Percentiles rank a stretch among this genome's conserved stretches.
These are phyloP conservation scores for Raffaelea ambrosiae DNA, from an alignment of 2,329 filamentous ascomycete species.

Conservation along the genomic window DNA sequence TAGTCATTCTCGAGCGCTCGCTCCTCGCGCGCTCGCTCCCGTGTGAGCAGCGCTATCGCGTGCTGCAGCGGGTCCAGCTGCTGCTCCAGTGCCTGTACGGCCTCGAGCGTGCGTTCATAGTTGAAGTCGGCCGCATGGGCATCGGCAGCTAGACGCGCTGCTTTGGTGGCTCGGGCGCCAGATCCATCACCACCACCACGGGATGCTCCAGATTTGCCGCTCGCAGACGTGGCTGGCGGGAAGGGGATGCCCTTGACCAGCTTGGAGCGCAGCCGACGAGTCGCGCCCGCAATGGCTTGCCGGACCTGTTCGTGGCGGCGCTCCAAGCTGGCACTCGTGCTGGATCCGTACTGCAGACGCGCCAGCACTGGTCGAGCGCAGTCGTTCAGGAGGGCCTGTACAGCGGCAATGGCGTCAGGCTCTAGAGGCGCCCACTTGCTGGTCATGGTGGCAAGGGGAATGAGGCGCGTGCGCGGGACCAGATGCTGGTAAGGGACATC, in stretches of 20 bases:
- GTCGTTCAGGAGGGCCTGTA: constrained; percentile 47
- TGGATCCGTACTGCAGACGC: constrained; percentile 33
- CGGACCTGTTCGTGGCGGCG: constrained; percentile 44
- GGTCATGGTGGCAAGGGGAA: constrained; percentile 58
- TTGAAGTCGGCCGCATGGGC: constrained; percentile 53
- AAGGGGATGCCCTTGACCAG: constrained; percentile 57
- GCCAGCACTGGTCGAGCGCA: constrained; percentile 55
- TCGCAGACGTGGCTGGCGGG: constrained; percentile 29
- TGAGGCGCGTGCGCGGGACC: constrained; percentile 37
- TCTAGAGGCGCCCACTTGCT: constrained; percentile 58
- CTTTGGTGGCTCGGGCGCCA: constrained; percentile 15
- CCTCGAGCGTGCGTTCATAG: constrained; percentile 55
- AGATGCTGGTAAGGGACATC: constrained; percentile 37
- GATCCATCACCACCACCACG: no score
- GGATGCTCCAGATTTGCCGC: no score
- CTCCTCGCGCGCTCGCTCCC: constrained; percentile 50
- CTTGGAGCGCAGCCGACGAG: constrained; percentile 48
- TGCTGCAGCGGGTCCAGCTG: constrained; percentile 56
- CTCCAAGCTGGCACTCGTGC: constrained; percentile 19
- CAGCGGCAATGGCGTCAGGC: constrained; percentile 42
- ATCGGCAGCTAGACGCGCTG: constrained; percentile 6
- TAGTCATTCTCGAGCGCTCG: constrained; percentile 48
- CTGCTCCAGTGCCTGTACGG: constrained; percentile 45
- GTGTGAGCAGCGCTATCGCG: constrained; percentile 49
- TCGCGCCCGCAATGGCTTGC: constrained; percentile 44